Evolutionary conservation across 2,329 filamentous ascomycete species (phyloP).

Genomic region (Ambrosiella beaveri): DNA sequence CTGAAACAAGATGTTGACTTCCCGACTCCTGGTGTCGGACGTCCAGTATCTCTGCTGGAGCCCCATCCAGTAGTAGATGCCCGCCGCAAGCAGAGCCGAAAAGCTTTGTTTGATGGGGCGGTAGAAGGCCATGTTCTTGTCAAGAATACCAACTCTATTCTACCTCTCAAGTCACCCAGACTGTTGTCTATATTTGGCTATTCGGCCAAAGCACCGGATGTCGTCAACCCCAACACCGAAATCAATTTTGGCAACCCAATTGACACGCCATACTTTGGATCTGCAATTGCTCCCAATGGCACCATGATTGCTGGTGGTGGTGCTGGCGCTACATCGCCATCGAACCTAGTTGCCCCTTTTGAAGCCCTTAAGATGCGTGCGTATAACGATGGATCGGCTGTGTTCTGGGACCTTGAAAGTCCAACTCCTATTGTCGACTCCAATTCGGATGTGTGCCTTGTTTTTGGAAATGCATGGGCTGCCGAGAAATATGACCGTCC

Average conservation of each 20-base stretch:
- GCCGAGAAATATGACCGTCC: slow-evolving; percentile 54
- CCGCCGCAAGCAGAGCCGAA: slow-evolving; percentile 18
- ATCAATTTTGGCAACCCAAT: slow-evolving; percentile 20
- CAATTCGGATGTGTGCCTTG: slow-evolving; percentile 45
- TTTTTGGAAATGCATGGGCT: slow-evolving; percentile 50
- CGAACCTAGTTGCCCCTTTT: slow-evolving; percentile 33
- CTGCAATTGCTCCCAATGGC: slow-evolving; percentile 20
- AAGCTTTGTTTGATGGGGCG: slow-evolving; percentile 34
- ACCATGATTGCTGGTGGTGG: slow-evolving; percentile 24
- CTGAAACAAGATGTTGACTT: slow-evolving; percentile 34
- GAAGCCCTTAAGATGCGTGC: slow-evolving; percentile 36
- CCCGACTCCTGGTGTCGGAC: slow-evolving; percentile 30
- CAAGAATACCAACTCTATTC: slow-evolving; percentile 38
- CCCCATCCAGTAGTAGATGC: slow-evolving; percentile 38
- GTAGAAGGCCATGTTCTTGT: slow-evolving; percentile 47
- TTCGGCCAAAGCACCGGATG: slow-evolving; percentile 32
- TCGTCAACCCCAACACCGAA: slow-evolving; percentile 23
- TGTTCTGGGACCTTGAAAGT: slow-evolving; percentile 42
- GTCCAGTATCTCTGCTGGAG: slow-evolving; percentile 30
- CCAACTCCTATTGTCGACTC: slow-evolving; percentile 31
- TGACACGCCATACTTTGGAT: slow-evolving; percentile 21
- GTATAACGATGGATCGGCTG: slow-evolving; percentile 35
- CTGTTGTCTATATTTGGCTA: slow-evolving; percentile 45
- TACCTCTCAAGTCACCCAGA: slow-evolving; percentile 34
- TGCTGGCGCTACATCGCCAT: slow-evolving; percentile 30